A percentile compares a stretch with the other conserved stretches of the same genome.
Evolutionary conservation across 495 filamentous ascomycete species (phyloP).

Genomic region (Xeromyces bisporus): DNA sequence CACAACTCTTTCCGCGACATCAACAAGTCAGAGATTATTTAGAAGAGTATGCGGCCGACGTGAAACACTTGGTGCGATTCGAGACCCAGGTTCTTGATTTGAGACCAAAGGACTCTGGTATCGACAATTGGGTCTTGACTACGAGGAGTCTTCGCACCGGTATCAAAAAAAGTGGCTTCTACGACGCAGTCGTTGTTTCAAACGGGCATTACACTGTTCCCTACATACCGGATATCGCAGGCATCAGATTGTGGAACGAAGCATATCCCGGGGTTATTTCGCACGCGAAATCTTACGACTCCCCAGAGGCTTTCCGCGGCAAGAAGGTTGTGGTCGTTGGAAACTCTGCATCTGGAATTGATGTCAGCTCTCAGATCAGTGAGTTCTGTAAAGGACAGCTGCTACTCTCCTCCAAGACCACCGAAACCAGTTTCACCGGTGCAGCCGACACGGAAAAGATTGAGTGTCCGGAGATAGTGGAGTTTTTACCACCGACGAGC

Average conservation of each 20-base stretch:
- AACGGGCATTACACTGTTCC: conserved; percentile 66
- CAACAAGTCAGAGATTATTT: conserved; percentile 55
- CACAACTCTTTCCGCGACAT: conserved; percentile 58
- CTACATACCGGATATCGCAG: conserved; percentile 47
- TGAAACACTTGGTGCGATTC: conserved; percentile 38
- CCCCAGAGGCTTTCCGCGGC: conserved; percentile 34
- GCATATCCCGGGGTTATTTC: conserved; percentile 46
- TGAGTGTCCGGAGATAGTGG: conserved; percentile 41
- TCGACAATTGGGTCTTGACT: conserved; percentile 36
- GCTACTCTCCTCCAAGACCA: conserved; percentile 34
- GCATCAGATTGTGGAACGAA: conserved; percentile 38
- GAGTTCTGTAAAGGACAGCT: conserved; percentile 31
- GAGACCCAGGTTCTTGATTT: conserved; percentile 41
- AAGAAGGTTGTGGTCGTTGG: conserved; percentile 67
- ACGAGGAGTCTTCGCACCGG: conserved; percentile 30
- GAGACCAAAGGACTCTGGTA: conserved; percentile 6
- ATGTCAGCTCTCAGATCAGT: conserved; percentile 63
- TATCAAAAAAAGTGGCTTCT: conserved; percentile 15
- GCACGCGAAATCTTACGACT: conserved; percentile 70
- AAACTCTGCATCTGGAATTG: conserved; percentile 59
- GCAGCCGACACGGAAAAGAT: conserved; percentile 20
- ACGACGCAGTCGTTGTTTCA: conserved; percentile 72
- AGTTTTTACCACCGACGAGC: conserved; percentile 30
- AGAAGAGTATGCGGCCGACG: conserved; percentile 48
- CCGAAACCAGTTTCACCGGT: conserved; percentile 20